A percentile compares a stretch with the other conserved stretches of the same genome.
Evolutionary conservation across 2,329 filamentous ascomycete species (phyloP).

Genomic region (Penicillium frequentans): DNA sequence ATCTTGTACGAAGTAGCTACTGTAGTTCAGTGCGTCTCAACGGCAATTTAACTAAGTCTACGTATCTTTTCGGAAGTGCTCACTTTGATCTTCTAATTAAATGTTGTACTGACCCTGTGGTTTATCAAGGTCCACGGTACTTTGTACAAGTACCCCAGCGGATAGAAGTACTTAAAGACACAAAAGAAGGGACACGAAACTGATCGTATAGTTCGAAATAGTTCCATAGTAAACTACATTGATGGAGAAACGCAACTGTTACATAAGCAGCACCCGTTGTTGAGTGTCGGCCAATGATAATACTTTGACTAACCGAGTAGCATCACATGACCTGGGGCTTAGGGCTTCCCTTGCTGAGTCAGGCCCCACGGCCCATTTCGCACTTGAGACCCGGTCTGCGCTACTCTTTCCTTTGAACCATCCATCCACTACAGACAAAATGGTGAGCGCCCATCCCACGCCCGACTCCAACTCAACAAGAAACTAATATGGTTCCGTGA

Average conservation of each 20-base stretch:
- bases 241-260: neutral
- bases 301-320: constrained; percentile 18
- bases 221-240: neutral
- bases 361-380: constrained; percentile 28
- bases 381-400: constrained; percentile 19
- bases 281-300: constrained; percentile 10
- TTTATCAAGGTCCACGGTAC: no score
- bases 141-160: no score
- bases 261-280: neutral
- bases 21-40: no score
- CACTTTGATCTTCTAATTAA: no score
- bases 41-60: no score
- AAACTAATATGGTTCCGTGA: constrained; percentile 16
- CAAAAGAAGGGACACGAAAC: neutral
- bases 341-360: constrained; percentile 24
- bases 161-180: neutral
- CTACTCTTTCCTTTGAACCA: constrained; percentile 22
- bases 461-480: constrained; percentile 1
- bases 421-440: constrained; percentile 27
- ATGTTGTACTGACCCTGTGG: no score
- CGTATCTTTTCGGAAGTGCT: no score
- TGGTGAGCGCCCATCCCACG: constrained; percentile 21
- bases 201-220: neutral
- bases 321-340: constrained; percentile 22
- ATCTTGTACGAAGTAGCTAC: no score